phyloP scores from a whole-genome alignment of 192 early-diverging fungal genomes.

The Gigaspora rosea region DNA sequence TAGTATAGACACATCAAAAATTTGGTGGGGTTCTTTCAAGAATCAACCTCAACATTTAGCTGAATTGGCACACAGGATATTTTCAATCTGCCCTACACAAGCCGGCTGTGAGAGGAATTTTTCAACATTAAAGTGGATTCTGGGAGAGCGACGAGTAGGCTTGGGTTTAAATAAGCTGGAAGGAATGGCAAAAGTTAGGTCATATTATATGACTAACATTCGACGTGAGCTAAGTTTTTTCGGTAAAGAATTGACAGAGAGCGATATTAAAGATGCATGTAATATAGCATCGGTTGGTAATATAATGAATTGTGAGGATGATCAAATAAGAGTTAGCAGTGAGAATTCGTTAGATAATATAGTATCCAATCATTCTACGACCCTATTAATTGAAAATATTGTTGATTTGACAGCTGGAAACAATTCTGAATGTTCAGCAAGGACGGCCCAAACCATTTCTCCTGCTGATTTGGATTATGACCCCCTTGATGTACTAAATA shows the following conservation, averaged over 20 bases:
- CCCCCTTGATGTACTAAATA: no score
- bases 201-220: conserved; percentile 1
- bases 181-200: not conserved
- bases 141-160: not conserved
- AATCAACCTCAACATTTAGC: not conserved
- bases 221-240: not conserved
- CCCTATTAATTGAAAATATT: no score
- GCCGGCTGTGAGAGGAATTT: conserved; percentile 3
- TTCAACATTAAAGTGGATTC: not conserved
- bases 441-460: no score
- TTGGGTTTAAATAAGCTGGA: not conserved
- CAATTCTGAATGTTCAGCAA: no score
- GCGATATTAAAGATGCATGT: not conserved
- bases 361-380: no score
- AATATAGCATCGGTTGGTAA: not conserved
- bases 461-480: no score
- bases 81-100: not conserved
- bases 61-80: not conserved
- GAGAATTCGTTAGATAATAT: no score
- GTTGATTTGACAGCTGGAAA: no score
- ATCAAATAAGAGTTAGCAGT: no score
- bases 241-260: not conserved
- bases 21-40: not conserved
- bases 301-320: not conserved
- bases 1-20: not conserved